Base-by-base conservation (phyloP, 768 basidiomycete genomes). In the Kondoa subrosea region DNA sequence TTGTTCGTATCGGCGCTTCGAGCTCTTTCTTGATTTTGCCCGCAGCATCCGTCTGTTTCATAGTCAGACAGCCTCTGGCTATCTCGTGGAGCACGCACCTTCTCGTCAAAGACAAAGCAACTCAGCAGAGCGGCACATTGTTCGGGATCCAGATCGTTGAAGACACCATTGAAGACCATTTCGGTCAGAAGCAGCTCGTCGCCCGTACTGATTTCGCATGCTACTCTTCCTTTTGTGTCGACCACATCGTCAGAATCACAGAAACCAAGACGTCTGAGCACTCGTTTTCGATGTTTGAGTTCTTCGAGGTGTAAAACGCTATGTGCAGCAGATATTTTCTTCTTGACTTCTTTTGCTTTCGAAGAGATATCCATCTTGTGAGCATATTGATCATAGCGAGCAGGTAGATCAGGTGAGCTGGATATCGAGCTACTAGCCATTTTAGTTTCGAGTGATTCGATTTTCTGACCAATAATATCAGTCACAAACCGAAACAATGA, bases 31-130 rank as follows among this genome's bases (percentile, higher is more conserved):
- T 89, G 65, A 96, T 82, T 74, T 87, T 88, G 3, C 85, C 87
- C 31, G 80, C 79, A 73, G 90, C 87, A 73, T 92, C 90, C 75
- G 88, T 91, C 90, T 91, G 73, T 1, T 67, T 25, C 68, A 62
- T 1, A 29, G 33, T 1, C 30, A 3, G 56, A 17, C 58, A 69
- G 34, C n/a, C 12, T 32, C 16, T 29, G 67, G 34, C 50, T 33
- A 66, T 66, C 1, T 21, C 25, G 12, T 57, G 17, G 15, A 2
- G 26, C 67, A 69, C 80, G 27, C 67, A 88, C 93, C 85, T 96
- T 97, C 77, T 99, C 95, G 2, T 85, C 83, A 77, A 97, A 97
- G 34, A 99, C 95, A 75, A 99, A 99, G 75, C 93, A 97, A 74
- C 91, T 93, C 17, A 97, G 80, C n/a, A 99, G 76, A 1, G 89